phyloP scores from a whole-genome alignment of 2,329 filamentous ascomycete species.

The Cytospora chrysosperma region DNA sequence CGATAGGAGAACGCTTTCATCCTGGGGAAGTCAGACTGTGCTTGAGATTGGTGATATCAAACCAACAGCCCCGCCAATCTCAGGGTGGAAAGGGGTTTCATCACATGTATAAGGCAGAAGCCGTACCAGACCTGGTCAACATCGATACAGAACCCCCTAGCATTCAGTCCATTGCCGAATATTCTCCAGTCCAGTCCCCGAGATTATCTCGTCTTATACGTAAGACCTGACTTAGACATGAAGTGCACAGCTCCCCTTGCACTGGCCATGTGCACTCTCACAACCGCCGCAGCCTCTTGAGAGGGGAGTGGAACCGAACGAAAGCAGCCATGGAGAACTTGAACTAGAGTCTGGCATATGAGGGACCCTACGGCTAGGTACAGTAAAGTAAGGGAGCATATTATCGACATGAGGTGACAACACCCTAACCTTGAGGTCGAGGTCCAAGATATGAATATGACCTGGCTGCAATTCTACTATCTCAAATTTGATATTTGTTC shows the following conservation, averaged over 20 bases:
- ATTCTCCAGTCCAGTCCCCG: background rate
- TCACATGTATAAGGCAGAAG: background rate
- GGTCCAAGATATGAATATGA: background rate
- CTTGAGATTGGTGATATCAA: background rate
- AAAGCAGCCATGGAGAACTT: background rate
- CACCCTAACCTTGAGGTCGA: background rate
- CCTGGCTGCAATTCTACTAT: constrained; percentile 23
- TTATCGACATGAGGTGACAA: background rate
- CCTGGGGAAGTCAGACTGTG: too few relatives aligned
- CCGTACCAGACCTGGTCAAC: too few relatives aligned
- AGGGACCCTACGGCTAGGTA: background rate
- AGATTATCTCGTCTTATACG: background rate
- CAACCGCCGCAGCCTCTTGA: background rate
- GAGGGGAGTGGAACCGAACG: background rate
- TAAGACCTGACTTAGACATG: background rate
- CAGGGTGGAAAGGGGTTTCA: background rate
- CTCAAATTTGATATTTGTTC: background rate
- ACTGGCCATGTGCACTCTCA: background rate
- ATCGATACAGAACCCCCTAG: background rate
- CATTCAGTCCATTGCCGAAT: background rate
- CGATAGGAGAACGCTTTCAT: background rate
- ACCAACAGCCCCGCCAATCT: too few relatives aligned
- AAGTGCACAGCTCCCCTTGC: background rate
- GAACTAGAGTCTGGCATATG: background rate
- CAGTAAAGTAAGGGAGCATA: background rate